Conservation (phyloP, 176 grass and related monocot species). For the Leersia perrieri region DNA sequence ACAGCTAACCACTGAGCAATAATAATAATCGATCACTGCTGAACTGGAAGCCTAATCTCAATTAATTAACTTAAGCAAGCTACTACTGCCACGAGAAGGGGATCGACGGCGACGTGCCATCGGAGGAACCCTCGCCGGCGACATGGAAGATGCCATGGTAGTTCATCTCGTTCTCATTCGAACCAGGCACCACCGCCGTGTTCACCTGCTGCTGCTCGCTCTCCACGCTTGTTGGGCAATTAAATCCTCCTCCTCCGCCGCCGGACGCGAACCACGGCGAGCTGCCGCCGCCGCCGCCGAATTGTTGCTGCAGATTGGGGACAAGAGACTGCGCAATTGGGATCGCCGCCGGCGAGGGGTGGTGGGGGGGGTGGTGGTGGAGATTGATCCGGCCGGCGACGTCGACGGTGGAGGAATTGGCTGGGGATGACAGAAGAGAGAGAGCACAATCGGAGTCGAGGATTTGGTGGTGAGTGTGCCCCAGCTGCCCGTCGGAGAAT, state of each 20-base stretch:
- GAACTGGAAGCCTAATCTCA: too few relatives aligned
- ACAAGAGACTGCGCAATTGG: constrained; percentile 44
- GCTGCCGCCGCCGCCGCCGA: constrained; percentile 26
- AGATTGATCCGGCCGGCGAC: too few relatives aligned
- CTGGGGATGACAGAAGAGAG: constrained; percentile 89
- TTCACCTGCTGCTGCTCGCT: constrained; percentile 33
- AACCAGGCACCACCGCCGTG: constrained; percentile 35
- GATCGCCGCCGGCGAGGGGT: not conserved
- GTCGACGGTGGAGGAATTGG: constrained; percentile 55
- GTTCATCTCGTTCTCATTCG: constrained; percentile 46
- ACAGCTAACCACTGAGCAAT: not conserved
- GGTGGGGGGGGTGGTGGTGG: too few relatives aligned
- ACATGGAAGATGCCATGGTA: constrained; percentile 64
- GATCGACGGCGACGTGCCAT: constrained; percentile 51
- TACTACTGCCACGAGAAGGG: constrained; percentile 57
- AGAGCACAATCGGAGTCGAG: constrained; percentile 77
- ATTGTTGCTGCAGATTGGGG: constrained; percentile 36
- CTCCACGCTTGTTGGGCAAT: constrained; percentile 41
- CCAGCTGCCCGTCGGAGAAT: constrained; percentile 45
- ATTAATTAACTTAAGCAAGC: too few relatives aligned
- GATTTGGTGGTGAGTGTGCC: constrained; percentile 18
- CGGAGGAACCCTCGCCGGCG: constrained; percentile 56
- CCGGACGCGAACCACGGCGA: constrained; percentile 16
- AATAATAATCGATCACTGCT: not conserved
- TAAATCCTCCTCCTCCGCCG: constrained; percentile 14